Base-by-base conservation (phyloP, 768 basidiomycete genomes). In the Lentinula lateritia region DNA sequence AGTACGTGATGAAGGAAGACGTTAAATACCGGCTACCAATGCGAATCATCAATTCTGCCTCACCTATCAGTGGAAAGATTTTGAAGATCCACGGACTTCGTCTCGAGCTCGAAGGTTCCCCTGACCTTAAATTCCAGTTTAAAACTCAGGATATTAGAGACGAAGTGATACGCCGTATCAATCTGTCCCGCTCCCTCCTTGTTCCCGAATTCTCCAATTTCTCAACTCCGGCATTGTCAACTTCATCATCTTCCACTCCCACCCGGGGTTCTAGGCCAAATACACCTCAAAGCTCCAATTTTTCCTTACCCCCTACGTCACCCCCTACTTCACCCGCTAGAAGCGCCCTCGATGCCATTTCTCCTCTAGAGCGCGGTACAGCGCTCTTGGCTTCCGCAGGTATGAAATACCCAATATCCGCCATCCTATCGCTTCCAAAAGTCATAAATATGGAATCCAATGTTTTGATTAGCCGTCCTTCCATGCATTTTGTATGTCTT, bases 401-500 rank as follows among this genome's bases (percentile, higher is more conserved):
- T 28, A 60, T 79, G 9, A 70, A 76, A 3, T 50, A 61, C 28
- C 67, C 72, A 28, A 38, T 76, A 43, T 68, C 69, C 28, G 59
- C 71, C 5, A 63, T 67, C 6, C 58, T 83, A 6, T 35, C 43
- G 16, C n/a, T 59, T 6, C 81, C 83, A 10, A 82, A 79, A 67
- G 74, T 75, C 16, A 77, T 84, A 63, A 84, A 82, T 65, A 61
- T 82, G n/a, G 81, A 80, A 0, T 64, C 66, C 8, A 72, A 71
- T 23, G 64, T 74, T 13, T 65, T 81, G 10, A 20, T 36, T 13
- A 53, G 23, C 5, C 56, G 69, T 50, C 69, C 73, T 6, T 68
- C 78, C 13, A 73, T 79, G 48, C 86, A 86, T 66, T 88, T 88
- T 68, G 78, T 83, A 4, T 83, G 82, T 67, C 69, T 89, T 50